Percentiles rank a stretch among this genome's conserved stretches.
These are phyloP conservation scores for Pleurotus ostreatus DNA, from an alignment of 768 basidiomycete genomes.

Conservation along the genomic window DNA sequence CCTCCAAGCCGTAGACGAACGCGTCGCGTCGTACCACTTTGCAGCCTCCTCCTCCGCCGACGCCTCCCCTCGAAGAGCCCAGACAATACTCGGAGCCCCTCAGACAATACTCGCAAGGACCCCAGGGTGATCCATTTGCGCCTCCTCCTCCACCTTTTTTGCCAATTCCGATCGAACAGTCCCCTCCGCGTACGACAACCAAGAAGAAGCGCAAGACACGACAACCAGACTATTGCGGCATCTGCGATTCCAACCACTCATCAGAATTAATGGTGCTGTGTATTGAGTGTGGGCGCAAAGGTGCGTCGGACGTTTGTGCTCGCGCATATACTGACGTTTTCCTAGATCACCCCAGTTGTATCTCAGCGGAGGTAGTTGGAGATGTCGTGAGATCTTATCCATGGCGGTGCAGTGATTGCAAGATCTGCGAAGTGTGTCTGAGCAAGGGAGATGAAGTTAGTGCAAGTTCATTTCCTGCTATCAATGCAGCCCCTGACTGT, in stretches of 20 bases:
- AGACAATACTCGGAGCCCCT: slow-evolving; percentile 27
- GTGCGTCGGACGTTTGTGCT: slow-evolving; percentile 32
- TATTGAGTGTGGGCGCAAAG: slow-evolving; percentile 77
- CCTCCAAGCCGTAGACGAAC: slow-evolving; percentile 28
- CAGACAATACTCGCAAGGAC: slow-evolving; percentile 64
- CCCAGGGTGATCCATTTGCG: slow-evolving; percentile 82
- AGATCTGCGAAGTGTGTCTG: slow-evolving; percentile 84
- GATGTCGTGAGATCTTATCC: slow-evolving; percentile 65
- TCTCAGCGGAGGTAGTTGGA: slow-evolving; percentile 56
- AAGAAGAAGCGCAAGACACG: slow-evolving; percentile 40
- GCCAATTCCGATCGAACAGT: slow-evolving; percentile 40
- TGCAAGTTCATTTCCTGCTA: slow-evolving; percentile 11
- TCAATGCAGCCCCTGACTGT: slow-evolving; percentile 16
- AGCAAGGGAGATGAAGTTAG: slow-evolving; percentile 88
- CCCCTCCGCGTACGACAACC: slow-evolving; percentile 35
- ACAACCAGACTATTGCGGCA: slow-evolving; percentile 69
- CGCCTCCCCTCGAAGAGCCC: slow-evolving; percentile 13
- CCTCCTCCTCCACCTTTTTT: slow-evolving; percentile 55
- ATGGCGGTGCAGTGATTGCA: slow-evolving; percentile 92
- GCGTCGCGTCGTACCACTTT: slow-evolving; percentile 67
- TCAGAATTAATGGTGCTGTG: slow-evolving; percentile 77
- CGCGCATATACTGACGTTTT: slow-evolving; percentile 9
- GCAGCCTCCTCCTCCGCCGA: slow-evolving; percentile 17
- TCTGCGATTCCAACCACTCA: slow-evolving; percentile 66
- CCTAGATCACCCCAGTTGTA: slow-evolving; percentile 83